phyloP scores from a whole-genome alignment of 352 stramenopile genomes.

The Plasmopara muralis region DNA sequence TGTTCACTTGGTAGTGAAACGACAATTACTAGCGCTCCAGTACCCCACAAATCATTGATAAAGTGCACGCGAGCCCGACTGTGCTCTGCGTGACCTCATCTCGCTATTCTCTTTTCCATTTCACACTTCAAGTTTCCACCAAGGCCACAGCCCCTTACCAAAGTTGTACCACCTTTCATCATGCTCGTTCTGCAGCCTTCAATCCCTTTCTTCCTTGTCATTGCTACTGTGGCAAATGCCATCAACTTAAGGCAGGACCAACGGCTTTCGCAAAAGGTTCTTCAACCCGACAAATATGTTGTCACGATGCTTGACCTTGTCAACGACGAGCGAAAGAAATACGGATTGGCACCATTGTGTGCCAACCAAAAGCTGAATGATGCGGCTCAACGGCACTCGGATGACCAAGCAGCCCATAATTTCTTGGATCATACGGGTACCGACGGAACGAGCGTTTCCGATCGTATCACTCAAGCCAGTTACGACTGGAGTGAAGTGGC shows the following conservation, averaged over 20 bases:
- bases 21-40: too few relatives aligned
- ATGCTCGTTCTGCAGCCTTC: constrained; percentile 12
- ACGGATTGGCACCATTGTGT: constrained; percentile 16
- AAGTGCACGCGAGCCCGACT: too few relatives aligned
- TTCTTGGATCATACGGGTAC: constrained; percentile 43
- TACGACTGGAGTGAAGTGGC: constrained; percentile 39
- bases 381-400: constrained; percentile 21
- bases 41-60: too few relatives aligned
- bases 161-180: constrained; percentile 5
- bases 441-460: constrained; percentile 24
- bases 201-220: constrained; percentile 9
- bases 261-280: too few relatives aligned
- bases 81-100: too few relatives aligned
- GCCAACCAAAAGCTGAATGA: constrained; percentile 28
- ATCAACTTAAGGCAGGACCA: constrained; percentile 1
- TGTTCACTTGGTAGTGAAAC: too few relatives aligned
- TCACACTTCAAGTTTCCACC: constrained; percentile 16
- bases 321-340: too few relatives aligned
- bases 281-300: too few relatives aligned
- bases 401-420: constrained; percentile 40
- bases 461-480: constrained; percentile 28
- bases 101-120: too few relatives aligned
- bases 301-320: too few relatives aligned
- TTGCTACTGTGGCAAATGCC: constrained; percentile 8
- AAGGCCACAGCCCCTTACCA: constrained; percentile 11